These are phyloP conservation scores for Ulmus americana DNA, from an alignment of 331 rosid genomes.

Conservation along the genomic window DNA sequence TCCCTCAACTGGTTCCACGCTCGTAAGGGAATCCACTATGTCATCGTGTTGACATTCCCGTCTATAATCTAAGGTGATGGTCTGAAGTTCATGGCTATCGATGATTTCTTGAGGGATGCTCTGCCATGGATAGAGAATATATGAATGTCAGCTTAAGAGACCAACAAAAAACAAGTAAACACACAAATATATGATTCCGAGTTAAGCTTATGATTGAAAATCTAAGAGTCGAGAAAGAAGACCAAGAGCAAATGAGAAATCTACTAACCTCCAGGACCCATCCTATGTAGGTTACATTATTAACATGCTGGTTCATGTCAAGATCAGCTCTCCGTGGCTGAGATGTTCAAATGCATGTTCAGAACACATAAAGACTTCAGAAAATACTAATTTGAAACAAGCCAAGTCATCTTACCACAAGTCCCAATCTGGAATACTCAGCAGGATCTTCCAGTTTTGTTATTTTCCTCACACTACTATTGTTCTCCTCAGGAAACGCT, in stretches of 20 bases:
- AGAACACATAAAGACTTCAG: conserved; percentile 23
- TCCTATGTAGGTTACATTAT: conserved; percentile 81
- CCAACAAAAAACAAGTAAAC: neutral
- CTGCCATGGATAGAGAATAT: conserved; percentile 33
- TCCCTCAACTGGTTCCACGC: conserved; percentile 41
- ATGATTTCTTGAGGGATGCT: conserved; percentile 93
- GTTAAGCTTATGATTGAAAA: neutral
- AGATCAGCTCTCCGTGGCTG: conserved; percentile 97
- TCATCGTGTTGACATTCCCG: conserved; percentile 81
- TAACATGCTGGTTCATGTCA: conserved; percentile 94
- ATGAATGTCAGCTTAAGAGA: conserved; percentile 15
- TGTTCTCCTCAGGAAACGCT: conserved; percentile 71
- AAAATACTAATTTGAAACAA: conserved; percentile 9
- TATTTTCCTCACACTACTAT: conserved; percentile 60
- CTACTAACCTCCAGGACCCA: conserved; percentile 85
- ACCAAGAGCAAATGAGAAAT: neutral
- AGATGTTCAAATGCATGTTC: conserved; percentile 28
- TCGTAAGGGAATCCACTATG: conserved; percentile 72
- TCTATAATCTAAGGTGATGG: conserved; percentile 89
- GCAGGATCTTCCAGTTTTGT: conserved; percentile 79
- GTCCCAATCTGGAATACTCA: conserved; percentile 53
- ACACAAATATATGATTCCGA: neutral
- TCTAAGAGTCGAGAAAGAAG: neutral
- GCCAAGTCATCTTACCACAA: conserved; percentile 52
- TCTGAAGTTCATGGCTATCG: conserved; percentile 68